A percentile compares a stretch with the other conserved stretches of the same genome.
phyloP scores from a whole-genome alignment of 257 asterid species.

The Rubia yunnanensis region DNA sequence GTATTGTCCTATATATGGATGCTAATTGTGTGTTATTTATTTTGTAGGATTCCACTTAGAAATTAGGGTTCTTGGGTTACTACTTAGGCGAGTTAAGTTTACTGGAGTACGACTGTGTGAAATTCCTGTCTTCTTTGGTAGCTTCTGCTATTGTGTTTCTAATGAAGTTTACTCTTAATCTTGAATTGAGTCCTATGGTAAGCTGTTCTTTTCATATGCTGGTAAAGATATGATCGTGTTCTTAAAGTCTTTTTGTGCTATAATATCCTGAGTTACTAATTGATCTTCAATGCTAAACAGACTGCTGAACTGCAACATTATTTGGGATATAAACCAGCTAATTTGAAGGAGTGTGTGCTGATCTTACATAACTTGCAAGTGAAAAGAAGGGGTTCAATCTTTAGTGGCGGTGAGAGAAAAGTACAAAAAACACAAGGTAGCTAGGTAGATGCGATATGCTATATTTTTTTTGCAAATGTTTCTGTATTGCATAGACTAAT shows the following conservation, averaged over 20 bases:
- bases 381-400: slow-evolving; percentile 41
- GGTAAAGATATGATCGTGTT: too few species aligned
- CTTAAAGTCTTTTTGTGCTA: slow-evolving; percentile 8
- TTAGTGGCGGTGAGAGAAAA: slow-evolving; percentile 62
- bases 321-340: too few species aligned
- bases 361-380: slow-evolving; percentile 58
- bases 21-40: too few species aligned
- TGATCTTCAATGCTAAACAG: too few species aligned
- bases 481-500: too few species aligned
- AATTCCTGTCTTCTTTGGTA: slow-evolving; percentile 68
- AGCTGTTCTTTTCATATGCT: background rate
- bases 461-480: background rate
- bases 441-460: background rate
- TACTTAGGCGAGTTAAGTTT: slow-evolving; percentile 72
- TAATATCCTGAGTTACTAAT: too few species aligned
- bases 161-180: slow-evolving; percentile 53
- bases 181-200: slow-evolving; percentile 71
- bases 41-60: too few species aligned
- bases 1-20: too few species aligned
- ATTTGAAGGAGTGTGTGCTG: too few species aligned
- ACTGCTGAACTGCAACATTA: too few species aligned
- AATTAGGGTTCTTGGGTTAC: too few species aligned
- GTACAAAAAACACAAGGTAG: slow-evolving; percentile 67
- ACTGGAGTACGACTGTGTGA: slow-evolving; percentile 59
- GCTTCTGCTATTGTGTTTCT: slow-evolving; percentile 74